These are phyloP conservation scores for Plasmopara viticola DNA, from an alignment of 352 stramenopile genomes.

Conservation along the genomic window DNA sequence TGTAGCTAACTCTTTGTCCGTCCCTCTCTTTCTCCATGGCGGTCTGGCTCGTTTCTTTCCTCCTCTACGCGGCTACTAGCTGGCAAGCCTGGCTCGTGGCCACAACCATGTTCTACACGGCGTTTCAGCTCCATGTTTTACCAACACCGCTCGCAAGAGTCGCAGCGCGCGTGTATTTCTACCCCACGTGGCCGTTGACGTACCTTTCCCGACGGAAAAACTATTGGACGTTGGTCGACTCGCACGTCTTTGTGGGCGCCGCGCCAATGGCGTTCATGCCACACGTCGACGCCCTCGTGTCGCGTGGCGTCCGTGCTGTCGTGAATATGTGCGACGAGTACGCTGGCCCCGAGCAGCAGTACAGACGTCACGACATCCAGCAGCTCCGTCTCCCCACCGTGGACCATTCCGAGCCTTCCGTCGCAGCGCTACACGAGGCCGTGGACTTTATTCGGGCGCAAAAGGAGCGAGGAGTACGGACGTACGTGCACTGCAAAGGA, in stretches of 20 bases:
- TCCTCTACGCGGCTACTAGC: constrained; percentile 16
- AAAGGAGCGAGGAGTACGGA: constrained; percentile 69
- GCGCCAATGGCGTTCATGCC: constrained; percentile 87
- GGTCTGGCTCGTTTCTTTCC: constrained; percentile 10
- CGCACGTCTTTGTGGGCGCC: constrained; percentile 87
- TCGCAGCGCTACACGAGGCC: constrained; percentile 57
- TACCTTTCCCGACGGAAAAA: constrained; percentile 79
- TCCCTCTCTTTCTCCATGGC: too few species aligned
- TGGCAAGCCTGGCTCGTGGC: constrained; percentile 22
- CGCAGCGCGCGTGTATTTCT: constrained; percentile 85
- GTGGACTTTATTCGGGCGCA: constrained; percentile 89
- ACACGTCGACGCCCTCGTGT: constrained; percentile 76
- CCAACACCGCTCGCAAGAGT: constrained; percentile 65
- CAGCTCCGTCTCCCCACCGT: constrained; percentile 89
- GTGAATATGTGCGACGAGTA: constrained; percentile 97
- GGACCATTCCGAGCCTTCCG: constrained; percentile 79
- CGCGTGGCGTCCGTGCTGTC: constrained; percentile 82
- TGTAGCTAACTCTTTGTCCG: too few species aligned
- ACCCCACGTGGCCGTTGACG: constrained; percentile 91
- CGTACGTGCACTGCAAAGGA: constrained; percentile 96
- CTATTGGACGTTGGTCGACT: constrained; percentile 90
- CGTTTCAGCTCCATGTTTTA: constrained; percentile 90
- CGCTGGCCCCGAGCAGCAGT: constrained; percentile 76
- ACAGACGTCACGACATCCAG: constrained; percentile 83
- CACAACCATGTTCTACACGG: constrained; percentile 38